Evolutionary conservation across 805 yeast species (phyloP), one percentile per base, ranked within the genome.

Genomic region (Candida cerambycidarum): DNA sequence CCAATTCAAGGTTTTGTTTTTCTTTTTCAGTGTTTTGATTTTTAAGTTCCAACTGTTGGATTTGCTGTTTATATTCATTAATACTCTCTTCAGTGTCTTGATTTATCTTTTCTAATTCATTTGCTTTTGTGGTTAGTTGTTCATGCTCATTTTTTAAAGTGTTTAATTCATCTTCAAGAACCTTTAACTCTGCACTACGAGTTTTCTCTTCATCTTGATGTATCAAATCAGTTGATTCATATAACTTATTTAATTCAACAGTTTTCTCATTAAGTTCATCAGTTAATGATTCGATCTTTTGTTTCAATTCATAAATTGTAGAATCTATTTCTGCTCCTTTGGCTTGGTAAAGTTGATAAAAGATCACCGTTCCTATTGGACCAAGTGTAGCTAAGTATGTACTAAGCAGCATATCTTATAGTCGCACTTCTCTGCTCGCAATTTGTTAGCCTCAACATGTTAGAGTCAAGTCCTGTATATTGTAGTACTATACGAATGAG

Each of bases 321-420:
- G 38, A 18, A 14, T 51, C 52, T 28, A 46, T 33, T 28, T 56
- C 55, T 11, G 48, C 42, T 5, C 36, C 44, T 43, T 53, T 56
- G 24, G 48, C 43, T 30, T 53, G 52, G 41, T 52, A 54, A 38
- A 54, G 38, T 39, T 56, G 57, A 44, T 42, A 55, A 13, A 53
- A 42, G 7, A 52, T 41, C 4, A 52, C 59, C 9, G 55, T 38
- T n/a, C 56, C 51, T 14, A 54, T 29, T 32, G 56, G 41, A 12
- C 61, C 58, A 21, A 45, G 41, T 8, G 53, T 49, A 4, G 58
- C 55, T 17, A 57, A 35, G 32, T 53, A 52, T 16, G 23, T 25
- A 36, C 16, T 36, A n/a, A 36, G 24, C 37, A 33, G 37, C 32
- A 25, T 36, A 8, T 21, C 23, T 21, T 21, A 21, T 21, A 5